Conservation (phyloP, 2,329 filamentous ascomycete genomes). For the Phialemoniopsis sp. region DNA sequence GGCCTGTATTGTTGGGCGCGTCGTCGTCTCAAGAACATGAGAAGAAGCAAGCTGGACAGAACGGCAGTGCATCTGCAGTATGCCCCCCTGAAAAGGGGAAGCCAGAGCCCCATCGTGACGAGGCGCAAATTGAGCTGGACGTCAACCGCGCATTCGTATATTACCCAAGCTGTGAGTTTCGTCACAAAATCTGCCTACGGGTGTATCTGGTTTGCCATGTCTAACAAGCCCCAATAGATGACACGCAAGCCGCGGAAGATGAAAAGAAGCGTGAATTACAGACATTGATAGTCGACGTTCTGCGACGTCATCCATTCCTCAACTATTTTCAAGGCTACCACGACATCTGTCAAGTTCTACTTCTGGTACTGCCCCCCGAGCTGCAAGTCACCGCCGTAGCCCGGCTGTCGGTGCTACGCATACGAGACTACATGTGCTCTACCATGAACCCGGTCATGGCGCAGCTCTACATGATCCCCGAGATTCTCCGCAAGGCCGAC, state of each 20-base stretch:
- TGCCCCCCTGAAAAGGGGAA: too few species aligned
- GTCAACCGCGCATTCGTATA: slow-evolving; percentile 97
- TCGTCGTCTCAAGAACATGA: slow-evolving; percentile 14
- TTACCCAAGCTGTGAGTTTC: slow-evolving; percentile 71
- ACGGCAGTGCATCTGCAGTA: too few species aligned
- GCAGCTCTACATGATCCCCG: slow-evolving; percentile 83
- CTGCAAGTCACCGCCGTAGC: slow-evolving; percentile 62
- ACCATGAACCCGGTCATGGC: slow-evolving; percentile 74
- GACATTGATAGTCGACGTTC: slow-evolving; percentile 72
- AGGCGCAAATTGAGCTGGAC: slow-evolving; percentile 87
- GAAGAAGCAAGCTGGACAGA: slow-evolving; percentile 7
- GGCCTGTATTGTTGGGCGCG: slow-evolving; percentile 56
- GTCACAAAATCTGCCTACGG: neutral
- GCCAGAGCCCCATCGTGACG: slow-evolving; percentile 67
- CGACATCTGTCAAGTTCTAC: slow-evolving; percentile 93
- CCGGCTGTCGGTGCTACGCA: slow-evolving; percentile 83
- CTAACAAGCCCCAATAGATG: slow-evolving; percentile 39
- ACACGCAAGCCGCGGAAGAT: slow-evolving; percentile 64
- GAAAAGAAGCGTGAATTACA: slow-evolving; percentile 73
- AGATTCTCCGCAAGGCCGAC: slow-evolving; percentile 72
- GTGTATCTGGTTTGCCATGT: neutral
- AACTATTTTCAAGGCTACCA: slow-evolving; percentile 99
- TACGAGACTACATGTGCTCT: slow-evolving; percentile 97
- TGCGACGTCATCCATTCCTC: slow-evolving; percentile 77
- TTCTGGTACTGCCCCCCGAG: slow-evolving; percentile 71